Conservation (phyloP, 352 stramenopile species). For the Globisporangium rhizosaccharum region DNA sequence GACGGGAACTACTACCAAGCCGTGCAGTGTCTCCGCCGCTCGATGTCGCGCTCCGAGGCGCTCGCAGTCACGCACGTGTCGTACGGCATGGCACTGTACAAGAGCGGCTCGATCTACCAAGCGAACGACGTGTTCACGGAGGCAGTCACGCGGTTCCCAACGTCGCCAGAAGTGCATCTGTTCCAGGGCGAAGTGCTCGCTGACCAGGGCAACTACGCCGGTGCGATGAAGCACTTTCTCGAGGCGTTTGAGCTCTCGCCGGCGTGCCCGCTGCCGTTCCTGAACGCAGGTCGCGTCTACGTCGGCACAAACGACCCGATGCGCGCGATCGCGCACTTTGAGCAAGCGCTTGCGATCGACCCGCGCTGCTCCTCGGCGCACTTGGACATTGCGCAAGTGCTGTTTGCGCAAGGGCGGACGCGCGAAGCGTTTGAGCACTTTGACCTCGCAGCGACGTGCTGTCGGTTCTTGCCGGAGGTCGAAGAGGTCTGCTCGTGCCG, state of each 20-base stretch:
- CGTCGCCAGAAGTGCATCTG: constrained; percentile 69
- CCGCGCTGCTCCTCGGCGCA: constrained; percentile 74
- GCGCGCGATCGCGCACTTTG: constrained; percentile 75
- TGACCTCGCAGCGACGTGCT: constrained; percentile 58
- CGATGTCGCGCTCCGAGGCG: constrained; percentile 71
- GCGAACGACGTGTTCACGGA: constrained; percentile 78
- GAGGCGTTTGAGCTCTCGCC: constrained; percentile 66
- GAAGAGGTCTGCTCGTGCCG: constrained; percentile 75
- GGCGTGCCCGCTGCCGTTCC: constrained; percentile 71
- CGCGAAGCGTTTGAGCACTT: constrained; percentile 73
- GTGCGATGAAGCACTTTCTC: constrained; percentile 77
- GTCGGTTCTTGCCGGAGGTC: constrained; percentile 77
- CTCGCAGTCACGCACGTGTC: constrained; percentile 72
- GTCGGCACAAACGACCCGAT: constrained; percentile 78
- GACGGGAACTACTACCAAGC: constrained; percentile 70
- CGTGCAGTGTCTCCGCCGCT: constrained; percentile 60
- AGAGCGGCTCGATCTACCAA: constrained; percentile 77
- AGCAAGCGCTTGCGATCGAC: constrained; percentile 74
- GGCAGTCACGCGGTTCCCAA: constrained; percentile 53
- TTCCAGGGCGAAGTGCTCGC: constrained; percentile 82
- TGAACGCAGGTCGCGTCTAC: constrained; percentile 80
- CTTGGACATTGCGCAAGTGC: constrained; percentile 80
- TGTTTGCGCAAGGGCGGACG: constrained; percentile 77
- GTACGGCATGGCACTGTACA: constrained; percentile 86
- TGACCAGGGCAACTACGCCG: constrained; percentile 77